These are phyloP conservation scores for Neonectria coccinea DNA, from an alignment of 2,329 filamentous ascomycete species.

Conservation along the genomic window DNA sequence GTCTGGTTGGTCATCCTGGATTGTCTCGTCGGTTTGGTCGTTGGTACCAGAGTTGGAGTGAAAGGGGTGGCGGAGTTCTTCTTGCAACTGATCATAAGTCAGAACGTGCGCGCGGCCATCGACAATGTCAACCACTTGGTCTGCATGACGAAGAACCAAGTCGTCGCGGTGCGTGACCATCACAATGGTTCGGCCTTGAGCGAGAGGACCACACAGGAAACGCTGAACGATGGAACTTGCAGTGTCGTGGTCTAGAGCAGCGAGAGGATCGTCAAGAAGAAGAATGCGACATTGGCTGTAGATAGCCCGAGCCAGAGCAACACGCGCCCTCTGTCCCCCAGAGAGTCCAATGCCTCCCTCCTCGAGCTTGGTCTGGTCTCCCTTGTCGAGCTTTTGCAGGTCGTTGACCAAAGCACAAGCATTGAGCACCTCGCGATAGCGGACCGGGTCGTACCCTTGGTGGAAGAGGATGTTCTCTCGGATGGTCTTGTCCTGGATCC, in stretches of 20 bases:
- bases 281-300: conserved; percentile 69
- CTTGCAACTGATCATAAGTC: conserved; percentile 58
- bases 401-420: conserved; percentile 70
- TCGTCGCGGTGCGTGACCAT: conserved; percentile 86
- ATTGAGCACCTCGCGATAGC: conserved; percentile 71
- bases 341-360: conserved; percentile 73
- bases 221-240: conserved; percentile 71
- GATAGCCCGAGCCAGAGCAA: conserved; percentile 71
- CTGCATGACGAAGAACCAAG: conserved; percentile 77
- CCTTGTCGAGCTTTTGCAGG: conserved; percentile 65
- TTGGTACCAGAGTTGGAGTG: conserved; percentile 39
- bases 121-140: conserved; percentile 78
- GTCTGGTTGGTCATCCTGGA: conserved; percentile 50
- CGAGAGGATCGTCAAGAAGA: conserved; percentile 72
- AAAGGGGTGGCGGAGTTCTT: conserved; percentile 54
- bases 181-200: conserved; percentile 76
- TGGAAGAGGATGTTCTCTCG: conserved; percentile 74
- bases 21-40: conserved; percentile 38
- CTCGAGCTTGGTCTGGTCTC: conserved; percentile 70
- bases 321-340: conserved; percentile 72
- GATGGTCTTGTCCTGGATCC: conserved; percentile 75
- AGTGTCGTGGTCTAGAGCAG: conserved; percentile 72
- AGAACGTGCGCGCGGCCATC: conserved; percentile 68
- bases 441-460: conserved; percentile 62
- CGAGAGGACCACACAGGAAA: conserved; percentile 69